A percentile compares a stretch with the other conserved stretches of the same genome.
Conservation (phyloP, 2,329 filamentous ascomycete genomes). For the Pseudomassariella vexata region DNA sequence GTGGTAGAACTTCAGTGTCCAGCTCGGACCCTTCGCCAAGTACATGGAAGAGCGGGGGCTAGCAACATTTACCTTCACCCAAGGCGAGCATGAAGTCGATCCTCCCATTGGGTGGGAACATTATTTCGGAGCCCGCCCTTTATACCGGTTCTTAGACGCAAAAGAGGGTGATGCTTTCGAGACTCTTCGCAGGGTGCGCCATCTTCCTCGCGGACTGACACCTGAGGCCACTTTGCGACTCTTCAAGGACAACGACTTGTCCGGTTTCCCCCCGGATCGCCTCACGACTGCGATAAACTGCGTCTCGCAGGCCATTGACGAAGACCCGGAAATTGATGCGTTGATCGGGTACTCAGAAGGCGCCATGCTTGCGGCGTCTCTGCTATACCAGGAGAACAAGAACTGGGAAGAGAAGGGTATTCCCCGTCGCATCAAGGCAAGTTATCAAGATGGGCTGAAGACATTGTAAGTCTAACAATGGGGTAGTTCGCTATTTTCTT, state of each 20-base stretch:
- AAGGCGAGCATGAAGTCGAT: constrained; percentile 2
- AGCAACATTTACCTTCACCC: constrained; percentile 3
- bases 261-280: background rate
- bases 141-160: constrained; percentile 10
- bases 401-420: constrained; percentile 19
- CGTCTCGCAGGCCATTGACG: constrained; percentile 8
- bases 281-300: constrained; percentile 1
- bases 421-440: constrained; percentile 28
- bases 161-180: constrained; percentile 7
- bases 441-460: background rate
- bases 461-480: constrained; percentile 4
- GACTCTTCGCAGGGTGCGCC: constrained; percentile 2
- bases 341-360: constrained; percentile 7
- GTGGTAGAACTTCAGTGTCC: too few relatives aligned
- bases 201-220: constrained; percentile 4
- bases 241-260: constrained; percentile 1
- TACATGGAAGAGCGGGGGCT: constrained; percentile 1
- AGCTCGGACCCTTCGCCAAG: constrained; percentile 4
- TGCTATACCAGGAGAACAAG: background rate
- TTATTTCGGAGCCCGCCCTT: constrained; percentile 2
- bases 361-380: constrained; percentile 1
- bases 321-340: constrained; percentile 9
- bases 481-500: constrained; percentile 37
- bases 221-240: constrained; percentile 5
- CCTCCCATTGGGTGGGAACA: constrained; percentile 3